Conservation (phyloP, 164 flowering plant genomes). For the Vitis rupestris region DNA sequence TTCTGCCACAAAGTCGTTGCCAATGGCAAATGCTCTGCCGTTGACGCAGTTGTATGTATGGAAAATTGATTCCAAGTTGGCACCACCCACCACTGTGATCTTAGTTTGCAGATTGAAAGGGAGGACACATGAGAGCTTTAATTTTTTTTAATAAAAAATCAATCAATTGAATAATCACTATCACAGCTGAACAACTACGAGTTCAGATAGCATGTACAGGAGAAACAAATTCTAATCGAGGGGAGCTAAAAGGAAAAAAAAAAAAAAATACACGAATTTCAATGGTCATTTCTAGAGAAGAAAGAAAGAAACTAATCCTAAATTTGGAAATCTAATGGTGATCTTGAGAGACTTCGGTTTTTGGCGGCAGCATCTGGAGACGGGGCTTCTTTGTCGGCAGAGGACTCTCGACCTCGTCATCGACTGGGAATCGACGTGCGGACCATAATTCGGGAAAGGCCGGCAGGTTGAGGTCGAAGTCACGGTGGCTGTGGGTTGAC, state of each 20-base stretch:
- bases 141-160: background rate
- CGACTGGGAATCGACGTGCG: conserved; percentile 25
- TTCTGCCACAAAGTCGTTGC: too few species aligned
- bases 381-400: conserved; percentile 53
- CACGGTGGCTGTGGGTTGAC: conserved; percentile 18
- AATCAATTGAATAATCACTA: conserved; percentile 3
- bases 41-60: too few species aligned
- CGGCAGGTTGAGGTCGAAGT: conserved; percentile 59
- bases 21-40: too few species aligned
- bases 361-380: conserved; percentile 14
- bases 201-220: background rate
- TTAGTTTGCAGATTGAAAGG: too few species aligned
- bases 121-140: too few species aligned
- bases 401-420: conserved; percentile 56
- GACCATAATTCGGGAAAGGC: conserved; percentile 41
- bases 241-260: background rate
- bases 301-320: background rate
- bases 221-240: background rate
- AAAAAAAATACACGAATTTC: background rate
- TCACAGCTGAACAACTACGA: background rate
- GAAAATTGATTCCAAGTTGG: too few species aligned
- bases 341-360: conserved; percentile 16
- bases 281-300: background rate
- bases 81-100: too few species aligned
- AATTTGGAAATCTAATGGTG: background rate